phyloP scores from a whole-genome alignment of 2,329 filamentous ascomycete species.

The Paecilomyces sp. region DNA sequence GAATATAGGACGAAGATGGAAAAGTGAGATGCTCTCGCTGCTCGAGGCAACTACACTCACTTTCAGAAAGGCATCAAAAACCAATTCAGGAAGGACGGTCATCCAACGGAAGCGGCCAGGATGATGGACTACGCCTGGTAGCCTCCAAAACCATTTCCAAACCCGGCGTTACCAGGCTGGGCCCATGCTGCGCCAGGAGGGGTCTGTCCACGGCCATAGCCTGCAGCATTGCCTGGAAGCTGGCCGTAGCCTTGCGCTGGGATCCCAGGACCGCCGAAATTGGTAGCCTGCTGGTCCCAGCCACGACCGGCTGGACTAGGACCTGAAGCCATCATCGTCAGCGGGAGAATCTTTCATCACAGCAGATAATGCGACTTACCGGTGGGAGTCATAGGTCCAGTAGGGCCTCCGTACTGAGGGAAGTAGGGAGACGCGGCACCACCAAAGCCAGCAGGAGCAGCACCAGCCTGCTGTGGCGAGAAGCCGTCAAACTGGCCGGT shows the following conservation, averaged over 20 bases:
- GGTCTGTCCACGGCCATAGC: constrained; percentile 70
- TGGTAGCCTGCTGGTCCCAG: constrained; percentile 50
- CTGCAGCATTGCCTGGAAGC: constrained; percentile 67
- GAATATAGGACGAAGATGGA: constrained; percentile 6
- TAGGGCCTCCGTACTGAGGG: constrained; percentile 80
- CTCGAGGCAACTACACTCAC: constrained; percentile 4
- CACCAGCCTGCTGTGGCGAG: constrained; percentile 69
- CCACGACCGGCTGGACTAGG: constrained; percentile 52
- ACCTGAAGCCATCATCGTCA: constrained; percentile 37
- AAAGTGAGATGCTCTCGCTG: constrained; percentile 8
- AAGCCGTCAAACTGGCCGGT: constrained; percentile 76
- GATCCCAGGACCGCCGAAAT: constrained; percentile 36
- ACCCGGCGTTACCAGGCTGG: constrained; percentile 42
- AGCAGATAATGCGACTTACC: constrained; percentile 25
- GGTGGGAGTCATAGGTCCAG: constrained; percentile 55
- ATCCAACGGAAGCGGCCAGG: not conserved
- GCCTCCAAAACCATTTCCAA: constrained; percentile 51
- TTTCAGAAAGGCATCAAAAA: not conserved
- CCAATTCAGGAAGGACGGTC: not conserved
- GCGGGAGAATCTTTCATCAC: constrained; percentile 23
- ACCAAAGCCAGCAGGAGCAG: constrained; percentile 58
- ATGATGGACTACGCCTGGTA: constrained; percentile 47
- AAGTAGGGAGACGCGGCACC: constrained; percentile 79
- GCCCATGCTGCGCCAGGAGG: constrained; percentile 47
- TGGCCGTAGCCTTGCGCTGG: constrained; percentile 50